Conservation (phyloP, 2,329 filamentous ascomycete species). For the Pseudocercospora eumusae region DNA sequence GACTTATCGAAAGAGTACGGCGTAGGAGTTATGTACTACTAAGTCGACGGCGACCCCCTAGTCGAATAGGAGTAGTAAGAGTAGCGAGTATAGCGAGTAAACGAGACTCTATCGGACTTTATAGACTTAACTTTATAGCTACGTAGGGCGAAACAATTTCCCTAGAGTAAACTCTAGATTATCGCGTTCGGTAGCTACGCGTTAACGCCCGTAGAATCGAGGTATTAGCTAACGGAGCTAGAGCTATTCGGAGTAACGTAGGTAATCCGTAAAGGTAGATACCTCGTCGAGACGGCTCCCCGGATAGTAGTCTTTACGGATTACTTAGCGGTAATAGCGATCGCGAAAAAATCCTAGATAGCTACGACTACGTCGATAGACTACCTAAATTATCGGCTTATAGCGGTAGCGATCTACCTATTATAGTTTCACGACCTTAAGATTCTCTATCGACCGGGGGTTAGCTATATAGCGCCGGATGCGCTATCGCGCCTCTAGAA, state of each 20-base stretch:
- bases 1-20: neutral
- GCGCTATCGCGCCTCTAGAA: neutral
- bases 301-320: constrained; percentile 6
- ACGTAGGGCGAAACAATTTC: neutral
- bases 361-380: neutral
- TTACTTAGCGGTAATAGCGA: neutral
- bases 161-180: neutral
- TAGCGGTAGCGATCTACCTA: neutral
- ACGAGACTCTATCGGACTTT: neutral
- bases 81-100: neutral
- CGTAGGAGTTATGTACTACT: neutral
- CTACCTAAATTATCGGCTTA: neutral
- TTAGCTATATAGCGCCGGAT: neutral
- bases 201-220: neutral
- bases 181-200: neutral
- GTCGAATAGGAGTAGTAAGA: neutral
- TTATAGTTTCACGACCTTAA: neutral
- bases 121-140: neutral
- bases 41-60: neutral
- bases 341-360: constrained; percentile 8
- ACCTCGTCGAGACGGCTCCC: neutral
- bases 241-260: neutral
- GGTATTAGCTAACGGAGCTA: neutral
- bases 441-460: constrained; percentile 3
- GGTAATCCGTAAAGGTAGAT: neutral